Evolutionary conservation across 2,329 filamentous ascomycete species (phyloP), one percentile per base, ranked within the genome.

Genomic region (Colletotrichum theobromicola): DNA sequence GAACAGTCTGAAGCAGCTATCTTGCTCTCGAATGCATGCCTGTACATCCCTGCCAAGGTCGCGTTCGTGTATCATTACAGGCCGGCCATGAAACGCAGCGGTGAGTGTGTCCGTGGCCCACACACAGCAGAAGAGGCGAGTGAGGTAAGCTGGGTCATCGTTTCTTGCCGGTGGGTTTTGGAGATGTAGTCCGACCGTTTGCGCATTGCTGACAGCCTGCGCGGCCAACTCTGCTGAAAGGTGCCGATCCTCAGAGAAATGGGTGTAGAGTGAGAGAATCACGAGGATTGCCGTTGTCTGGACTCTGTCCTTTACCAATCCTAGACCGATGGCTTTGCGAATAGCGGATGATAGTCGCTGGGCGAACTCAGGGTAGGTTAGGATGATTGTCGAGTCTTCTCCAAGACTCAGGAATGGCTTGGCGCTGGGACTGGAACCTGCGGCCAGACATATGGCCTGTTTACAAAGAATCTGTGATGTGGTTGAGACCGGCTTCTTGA

Each of bases 261-360:
- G 69, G 3, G 76, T 70, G 21, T 68, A 73, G 1, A 77, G 60
- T 2, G 82, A 82, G 32, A 86, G 81, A 7, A 79, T 74, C n/a
- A 84, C 77, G 57, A 86, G 85, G 4, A 82, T 75, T 18, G 77
- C 73, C 2, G 80, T 82, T 10, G 72, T 50, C 34, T 71, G 75
- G 18, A 77, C 62, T 28, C 75, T 67, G 30, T 77, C 76, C 10
- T 67, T 73, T 13, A 73, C 30, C 8, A 74, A 18, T 1, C 67
- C 71, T 8, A 74, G 62, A 18, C 50, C 37, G 13, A 77, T 67
- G 13, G 61, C 61, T 30, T 71, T 71, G n/a, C 75, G 72, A 28
- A 77, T 76, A 21, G 75, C 72, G 3, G 68, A 72, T 8, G 72
- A 68, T 3, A 77, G 61, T n/a, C 58, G 72, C 12, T 66, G 61